These are phyloP conservation scores for Yarrowia yakushimensis DNA, from an alignment of 805 yeast genomes.

Conservation along the genomic window DNA sequence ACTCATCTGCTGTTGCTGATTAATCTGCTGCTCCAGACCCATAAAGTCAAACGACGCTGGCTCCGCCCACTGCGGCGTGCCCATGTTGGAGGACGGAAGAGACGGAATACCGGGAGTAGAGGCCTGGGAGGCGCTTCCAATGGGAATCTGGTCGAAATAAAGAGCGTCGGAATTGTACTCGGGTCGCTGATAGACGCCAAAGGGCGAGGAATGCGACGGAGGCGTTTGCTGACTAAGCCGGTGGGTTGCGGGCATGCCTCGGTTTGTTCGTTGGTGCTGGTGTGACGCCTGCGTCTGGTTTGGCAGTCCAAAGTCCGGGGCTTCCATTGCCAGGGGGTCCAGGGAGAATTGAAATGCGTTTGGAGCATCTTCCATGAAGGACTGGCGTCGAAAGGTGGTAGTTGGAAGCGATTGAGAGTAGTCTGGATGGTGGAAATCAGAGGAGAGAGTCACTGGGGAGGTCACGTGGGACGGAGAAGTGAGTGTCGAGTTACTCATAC, in stretches of 20 bases:
- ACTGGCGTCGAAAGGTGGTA: conserved; percentile 6
- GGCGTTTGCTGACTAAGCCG: not conserved
- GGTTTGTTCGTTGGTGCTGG: conserved; percentile 16
- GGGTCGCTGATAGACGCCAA: conserved; percentile 8
- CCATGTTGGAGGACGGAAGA: not conserved
- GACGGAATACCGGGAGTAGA: not conserved
- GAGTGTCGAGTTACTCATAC: not conserved
- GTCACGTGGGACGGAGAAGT: not conserved
- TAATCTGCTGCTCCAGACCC: not conserved
- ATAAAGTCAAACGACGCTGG: not conserved
- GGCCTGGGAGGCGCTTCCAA: not conserved
- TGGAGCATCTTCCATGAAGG: conserved; percentile 27
- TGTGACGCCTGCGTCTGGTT: conserved; percentile 15
- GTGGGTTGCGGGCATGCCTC: not conserved
- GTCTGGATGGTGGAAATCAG: conserved; percentile 3
- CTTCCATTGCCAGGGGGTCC: conserved; percentile 51
- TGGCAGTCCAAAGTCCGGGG: conserved; percentile 36
- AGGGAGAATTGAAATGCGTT: conserved; percentile 42
- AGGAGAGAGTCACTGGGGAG: not conserved
- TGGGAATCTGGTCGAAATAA: not conserved
- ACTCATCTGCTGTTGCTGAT: not conserved
- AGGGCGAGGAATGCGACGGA: not conserved
- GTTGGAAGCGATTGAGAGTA: conserved; percentile 4
- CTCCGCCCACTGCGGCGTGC: conserved; percentile 16
- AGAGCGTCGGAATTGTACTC: conserved; percentile 1